phyloP scores from a whole-genome alignment of 2,329 filamentous ascomycete species.

The Pseudopithomyces chartarum region DNA sequence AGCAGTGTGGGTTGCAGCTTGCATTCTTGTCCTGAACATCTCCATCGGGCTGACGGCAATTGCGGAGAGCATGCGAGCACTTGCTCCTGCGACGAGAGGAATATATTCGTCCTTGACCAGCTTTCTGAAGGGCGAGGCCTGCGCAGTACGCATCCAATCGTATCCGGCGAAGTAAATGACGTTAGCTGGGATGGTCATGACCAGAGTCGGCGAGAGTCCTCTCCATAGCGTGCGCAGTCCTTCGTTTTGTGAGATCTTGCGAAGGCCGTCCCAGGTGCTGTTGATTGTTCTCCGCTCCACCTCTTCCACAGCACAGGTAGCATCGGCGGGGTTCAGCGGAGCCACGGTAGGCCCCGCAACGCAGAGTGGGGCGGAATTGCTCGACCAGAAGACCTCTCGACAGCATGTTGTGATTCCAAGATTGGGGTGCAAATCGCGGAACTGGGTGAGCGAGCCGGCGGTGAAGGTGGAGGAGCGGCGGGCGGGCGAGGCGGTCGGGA shows the following conservation, averaged over 20 bases:
- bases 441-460: constrained; percentile 45
- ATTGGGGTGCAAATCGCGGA: constrained; percentile 76
- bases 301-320: constrained; percentile 86
- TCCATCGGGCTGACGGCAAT: constrained; percentile 87
- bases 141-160: constrained; percentile 84
- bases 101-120: constrained; percentile 67
- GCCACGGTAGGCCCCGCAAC: constrained; percentile 66
- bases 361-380: constrained; percentile 81
- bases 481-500: constrained; percentile 58
- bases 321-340: constrained; percentile 50
- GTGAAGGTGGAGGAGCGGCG: constrained; percentile 39
- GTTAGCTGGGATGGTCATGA: constrained; percentile 93
- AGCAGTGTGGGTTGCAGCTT: constrained; percentile 64
- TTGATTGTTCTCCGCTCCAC: constrained; percentile 81
- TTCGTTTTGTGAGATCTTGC: constrained; percentile 94
- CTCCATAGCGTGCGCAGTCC: constrained; percentile 87
- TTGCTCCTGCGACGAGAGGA: constrained; percentile 78
- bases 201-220: constrained; percentile 87
- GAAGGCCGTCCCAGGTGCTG: constrained; percentile 87
- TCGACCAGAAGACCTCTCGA: constrained; percentile 95
- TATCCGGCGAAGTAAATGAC: constrained; percentile 99
- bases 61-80: constrained; percentile 80
- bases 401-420: constrained; percentile 94
- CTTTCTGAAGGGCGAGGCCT: constrained; percentile 71
- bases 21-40: constrained; percentile 90